Percentiles rank a stretch among this genome's conserved stretches.
These are phyloP conservation scores for Phellopilus nigrolimitatus DNA, from an alignment of 1,284 basidiomycete species.

Conservation along the genomic window DNA sequence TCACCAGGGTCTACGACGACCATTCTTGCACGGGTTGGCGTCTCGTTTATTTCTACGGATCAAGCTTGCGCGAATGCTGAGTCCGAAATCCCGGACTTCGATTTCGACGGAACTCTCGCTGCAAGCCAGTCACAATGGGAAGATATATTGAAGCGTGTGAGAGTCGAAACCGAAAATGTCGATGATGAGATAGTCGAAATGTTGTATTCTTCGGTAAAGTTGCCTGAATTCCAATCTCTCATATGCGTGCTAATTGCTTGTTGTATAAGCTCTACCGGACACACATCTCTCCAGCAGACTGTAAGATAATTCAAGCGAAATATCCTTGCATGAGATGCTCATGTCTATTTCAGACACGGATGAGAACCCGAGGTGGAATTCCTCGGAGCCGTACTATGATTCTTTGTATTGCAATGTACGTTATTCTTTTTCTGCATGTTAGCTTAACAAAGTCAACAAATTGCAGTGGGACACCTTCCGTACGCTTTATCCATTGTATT, in stretches of 20 bases:
- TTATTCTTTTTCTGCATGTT: slow-evolving; percentile 14
- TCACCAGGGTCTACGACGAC: slow-evolving; percentile 28
- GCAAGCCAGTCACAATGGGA: slow-evolving; percentile 49
- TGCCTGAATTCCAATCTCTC: background rate
- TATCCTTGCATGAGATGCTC: no score
- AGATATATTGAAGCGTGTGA: slow-evolving; percentile 48
- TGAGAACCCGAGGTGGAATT: slow-evolving; percentile 66
- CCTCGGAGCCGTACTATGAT: slow-evolving; percentile 61
- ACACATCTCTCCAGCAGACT: slow-evolving; percentile 64
- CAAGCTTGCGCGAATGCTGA: slow-evolving; percentile 59
- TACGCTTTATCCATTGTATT: slow-evolving; percentile 54
- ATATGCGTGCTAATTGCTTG: slow-evolving; percentile 1
- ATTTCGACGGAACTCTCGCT: slow-evolving; percentile 44
- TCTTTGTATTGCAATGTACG: slow-evolving; percentile 65
- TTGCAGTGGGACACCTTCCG: slow-evolving; percentile 61
- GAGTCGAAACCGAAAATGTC: slow-evolving; percentile 48
- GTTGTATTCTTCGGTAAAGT: slow-evolving; percentile 53
- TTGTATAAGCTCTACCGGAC: slow-evolving; percentile 50
- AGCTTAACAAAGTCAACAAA: background rate
- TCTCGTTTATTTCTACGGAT: slow-evolving; percentile 54
- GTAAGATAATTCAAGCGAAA: slow-evolving; percentile 30
- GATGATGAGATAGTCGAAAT: slow-evolving; percentile 45
- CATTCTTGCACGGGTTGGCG: slow-evolving; percentile 51
- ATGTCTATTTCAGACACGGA: slow-evolving; percentile 45
- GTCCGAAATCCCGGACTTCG: slow-evolving; percentile 54